Conservation (phyloP, 2,329 filamentous ascomycete genomes). For the Proliferodiscus dingleyae region DNA sequence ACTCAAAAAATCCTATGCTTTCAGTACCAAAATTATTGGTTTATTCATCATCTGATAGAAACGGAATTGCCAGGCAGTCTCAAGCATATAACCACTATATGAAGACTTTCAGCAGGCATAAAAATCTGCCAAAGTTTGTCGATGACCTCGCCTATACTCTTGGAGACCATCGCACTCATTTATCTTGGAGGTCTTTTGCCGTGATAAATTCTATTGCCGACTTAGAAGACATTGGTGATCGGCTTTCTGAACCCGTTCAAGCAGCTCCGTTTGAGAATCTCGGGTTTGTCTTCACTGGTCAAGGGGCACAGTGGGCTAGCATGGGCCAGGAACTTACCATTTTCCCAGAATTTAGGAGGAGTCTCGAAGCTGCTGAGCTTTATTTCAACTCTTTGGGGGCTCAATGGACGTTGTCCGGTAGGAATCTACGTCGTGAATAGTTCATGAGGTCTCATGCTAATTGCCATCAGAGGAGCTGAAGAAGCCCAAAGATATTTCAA, state of each 20-base stretch:
- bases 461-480: neutral
- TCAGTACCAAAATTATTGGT: slow-evolving; percentile 5
- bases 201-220: neutral
- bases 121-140: neutral
- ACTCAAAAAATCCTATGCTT: no score
- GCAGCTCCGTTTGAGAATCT: neutral
- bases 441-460: neutral
- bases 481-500: neutral
- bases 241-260: neutral
- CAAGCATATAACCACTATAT: neutral
- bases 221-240: neutral
- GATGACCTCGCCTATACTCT: slow-evolving; percentile 2
- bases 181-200: no score
- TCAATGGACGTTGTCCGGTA: neutral
- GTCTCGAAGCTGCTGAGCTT: neutral
- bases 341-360: neutral
- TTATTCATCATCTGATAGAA: slow-evolving; percentile 4
- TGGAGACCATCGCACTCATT: neutral
- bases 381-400: neutral
- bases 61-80: neutral
- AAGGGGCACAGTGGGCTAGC: slow-evolving; percentile 12
- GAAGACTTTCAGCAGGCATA: neutral
- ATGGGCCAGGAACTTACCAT: slow-evolving; percentile 14
- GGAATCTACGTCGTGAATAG: neutral
- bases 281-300: slow-evolving; percentile 12